Percentiles rank a stretch among this genome's conserved stretches.
Evolutionary conservation across 176 grass and related monocot genomes (phyloP).

Genomic region (Lolium rigidum): DNA sequence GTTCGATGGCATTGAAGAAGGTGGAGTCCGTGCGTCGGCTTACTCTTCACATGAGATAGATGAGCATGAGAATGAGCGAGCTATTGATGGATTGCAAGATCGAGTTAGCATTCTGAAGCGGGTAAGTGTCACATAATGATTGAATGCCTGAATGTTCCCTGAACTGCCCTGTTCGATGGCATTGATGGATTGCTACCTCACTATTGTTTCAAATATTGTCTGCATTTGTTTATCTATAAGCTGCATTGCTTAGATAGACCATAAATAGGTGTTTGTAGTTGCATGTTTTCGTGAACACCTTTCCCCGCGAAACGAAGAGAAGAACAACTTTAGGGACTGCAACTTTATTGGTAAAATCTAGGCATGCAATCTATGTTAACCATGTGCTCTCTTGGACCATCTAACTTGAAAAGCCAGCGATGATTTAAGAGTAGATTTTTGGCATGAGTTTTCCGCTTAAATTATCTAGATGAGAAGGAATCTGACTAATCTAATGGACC

Average conservation of each 20-base stretch:
- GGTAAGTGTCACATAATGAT: constrained; percentile 53
- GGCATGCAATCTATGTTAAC: constrained; percentile 22
- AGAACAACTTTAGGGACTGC: neutral
- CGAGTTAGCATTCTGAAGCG: constrained; percentile 94
- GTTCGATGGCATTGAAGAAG: constrained; percentile 95
- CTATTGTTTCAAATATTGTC: neutral
- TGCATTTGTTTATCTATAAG: neutral
- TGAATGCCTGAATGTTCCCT: neutral
- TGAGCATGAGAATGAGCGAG: constrained; percentile 80
- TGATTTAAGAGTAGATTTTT: neutral
- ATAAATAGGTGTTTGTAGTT: neutral
- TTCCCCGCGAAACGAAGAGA: neutral
- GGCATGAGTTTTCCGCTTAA: neutral
- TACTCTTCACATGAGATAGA: constrained; percentile 91
- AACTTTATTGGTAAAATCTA: neutral
- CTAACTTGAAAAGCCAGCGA: neutral
- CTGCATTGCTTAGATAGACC: neutral
- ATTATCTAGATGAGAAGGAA: constrained; percentile 15
- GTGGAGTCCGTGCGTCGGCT: constrained; percentile 69
- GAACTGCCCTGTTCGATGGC: too few species aligned
- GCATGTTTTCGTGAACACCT: neutral
- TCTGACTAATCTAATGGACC: neutral
- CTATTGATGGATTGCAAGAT: constrained; percentile 91
- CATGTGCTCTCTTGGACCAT: constrained; percentile 20
- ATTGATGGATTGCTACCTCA: too few species aligned